Evolutionary conservation across 176 grass and related monocot species (phyloP).

Genomic region (Aechmea fasciata): DNA sequence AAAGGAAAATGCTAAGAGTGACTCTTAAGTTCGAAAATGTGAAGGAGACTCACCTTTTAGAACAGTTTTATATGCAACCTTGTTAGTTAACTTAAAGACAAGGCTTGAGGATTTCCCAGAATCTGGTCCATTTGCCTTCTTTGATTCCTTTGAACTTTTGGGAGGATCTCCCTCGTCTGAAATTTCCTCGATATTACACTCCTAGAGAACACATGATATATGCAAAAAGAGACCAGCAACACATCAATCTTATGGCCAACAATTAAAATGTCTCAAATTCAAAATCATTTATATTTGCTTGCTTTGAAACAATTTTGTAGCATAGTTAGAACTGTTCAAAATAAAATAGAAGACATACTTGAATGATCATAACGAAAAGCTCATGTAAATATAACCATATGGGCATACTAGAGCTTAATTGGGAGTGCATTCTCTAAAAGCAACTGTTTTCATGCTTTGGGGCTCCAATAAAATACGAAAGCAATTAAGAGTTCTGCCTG

Average conservation of each 20-base stretch:
- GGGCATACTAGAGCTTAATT: too few species aligned
- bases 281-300: neutral
- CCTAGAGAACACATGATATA: constrained; percentile 33
- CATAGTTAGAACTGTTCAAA: too few species aligned
- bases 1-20: neutral
- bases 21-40: neutral
- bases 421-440: too few species aligned
- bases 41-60: constrained; percentile 58
- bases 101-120: constrained; percentile 47
- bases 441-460: too few species aligned
- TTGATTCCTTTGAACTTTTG: constrained; percentile 89
- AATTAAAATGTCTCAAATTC: neutral
- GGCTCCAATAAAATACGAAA: too few species aligned
- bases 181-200: constrained; percentile 91
- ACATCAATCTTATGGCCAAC: neutral
- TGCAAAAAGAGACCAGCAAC: neutral
- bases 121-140: constrained; percentile 72
- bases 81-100: constrained; percentile 91
- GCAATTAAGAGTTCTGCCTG: too few species aligned
- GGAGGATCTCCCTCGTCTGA: constrained; percentile 75
- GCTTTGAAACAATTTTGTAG: too few species aligned
- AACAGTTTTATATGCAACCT: constrained; percentile 90
- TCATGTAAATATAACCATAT: too few species aligned
- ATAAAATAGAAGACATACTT: neutral
- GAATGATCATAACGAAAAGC: neutral